Percentiles rank a stretch among this genome's conserved stretches.
phyloP scores from a whole-genome alignment of 805 yeast genomes.

The Candida maris region DNA sequence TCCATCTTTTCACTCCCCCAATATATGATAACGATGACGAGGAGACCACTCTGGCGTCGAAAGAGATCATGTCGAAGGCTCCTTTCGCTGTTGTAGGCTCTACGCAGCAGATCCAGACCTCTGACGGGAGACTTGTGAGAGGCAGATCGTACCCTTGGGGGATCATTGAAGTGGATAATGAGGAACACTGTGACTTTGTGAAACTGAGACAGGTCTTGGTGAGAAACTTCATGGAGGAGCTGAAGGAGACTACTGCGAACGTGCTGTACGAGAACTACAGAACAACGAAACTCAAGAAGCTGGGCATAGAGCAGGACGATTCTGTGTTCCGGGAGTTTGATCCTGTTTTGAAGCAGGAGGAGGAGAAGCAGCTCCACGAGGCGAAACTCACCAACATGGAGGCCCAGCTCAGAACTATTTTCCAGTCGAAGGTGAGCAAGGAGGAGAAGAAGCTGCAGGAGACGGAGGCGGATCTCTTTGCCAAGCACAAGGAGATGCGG shows the following conservation, averaged over 20 bases:
- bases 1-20: conserved; percentile 74
- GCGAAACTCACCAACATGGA: conserved; percentile 93
- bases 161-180: conserved; percentile 89
- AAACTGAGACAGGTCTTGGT: conserved; percentile 83
- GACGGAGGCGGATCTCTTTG: conserved; percentile 93
- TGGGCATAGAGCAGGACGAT: conserved; percentile 92
- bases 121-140: conserved; percentile 78
- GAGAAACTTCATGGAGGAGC: conserved; percentile 89
- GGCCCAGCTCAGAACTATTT: conserved; percentile 92
- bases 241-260: conserved; percentile 79
- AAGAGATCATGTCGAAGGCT: conserved; percentile 61
- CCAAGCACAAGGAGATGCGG: conserved; percentile 96
- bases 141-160: conserved; percentile 99
- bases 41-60: conserved; percentile 65
- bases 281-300: conserved; percentile 67
- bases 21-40: conserved; percentile 74
- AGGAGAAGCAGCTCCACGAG: conserved; percentile 89
- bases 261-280: conserved; percentile 85
- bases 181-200: conserved; percentile 87
- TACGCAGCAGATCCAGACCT: conserved; percentile 60
- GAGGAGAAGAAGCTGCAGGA: conserved; percentile 96
- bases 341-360: conserved; percentile 88
- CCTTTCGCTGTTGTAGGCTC: conserved; percentile 97
- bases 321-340: conserved; percentile 92
- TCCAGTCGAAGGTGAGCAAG: conserved; percentile 93